Percentiles rank a stretch among this genome's conserved stretches.
phyloP scores from a whole-genome alignment of 768 basidiomycete species.

The Hydnum rufescens region DNA sequence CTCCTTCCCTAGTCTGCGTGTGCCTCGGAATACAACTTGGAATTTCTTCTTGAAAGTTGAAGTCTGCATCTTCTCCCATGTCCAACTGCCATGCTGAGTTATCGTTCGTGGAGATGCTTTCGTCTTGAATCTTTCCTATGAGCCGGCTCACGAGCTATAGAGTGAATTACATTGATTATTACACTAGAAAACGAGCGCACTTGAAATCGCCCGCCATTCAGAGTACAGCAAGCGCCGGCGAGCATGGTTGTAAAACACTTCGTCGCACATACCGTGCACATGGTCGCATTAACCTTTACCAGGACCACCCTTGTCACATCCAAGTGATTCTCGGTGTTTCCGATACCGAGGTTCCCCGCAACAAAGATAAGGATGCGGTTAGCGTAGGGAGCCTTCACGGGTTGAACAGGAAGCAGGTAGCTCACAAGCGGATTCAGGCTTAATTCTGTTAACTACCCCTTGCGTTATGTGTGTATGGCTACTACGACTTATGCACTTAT shows the following conservation, averaged over 20 bases:
- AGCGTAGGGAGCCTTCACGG: conserved; percentile 31
- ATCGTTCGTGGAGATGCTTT: conserved; percentile 16
- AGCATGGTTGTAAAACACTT: no score
- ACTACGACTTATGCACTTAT: no score
- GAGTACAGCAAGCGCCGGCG: conserved; percentile 16
- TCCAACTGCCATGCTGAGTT: conserved; percentile 52
- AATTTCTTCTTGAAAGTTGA: conserved; percentile 4
- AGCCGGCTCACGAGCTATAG: conserved; percentile 32
- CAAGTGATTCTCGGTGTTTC: conserved; percentile 77
- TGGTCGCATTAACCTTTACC: conserved; percentile 97
- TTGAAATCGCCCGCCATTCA: conserved; percentile 40
- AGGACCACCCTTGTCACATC: conserved; percentile 92
- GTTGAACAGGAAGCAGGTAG: conserved; percentile 70
- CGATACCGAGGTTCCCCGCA: conserved; percentile 75
- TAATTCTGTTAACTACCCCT: no score
- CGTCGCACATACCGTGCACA: conserved; percentile 98
- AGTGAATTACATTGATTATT: no score
- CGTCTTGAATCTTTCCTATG: conserved; percentile 12
- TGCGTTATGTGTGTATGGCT: no score
- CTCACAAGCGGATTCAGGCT: conserved; percentile 76
- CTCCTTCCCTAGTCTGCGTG: no score
- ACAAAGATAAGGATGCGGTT: conserved; percentile 54
- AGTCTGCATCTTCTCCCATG: conserved; percentile 2
- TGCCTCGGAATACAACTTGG: no score
- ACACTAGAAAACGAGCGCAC: conserved; percentile 26